A percentile compares a stretch with the other conserved stretches of the same genome.
phyloP scores from a whole-genome alignment of 257 asterid genomes.

The Fraxinus pennsylvanica region DNA sequence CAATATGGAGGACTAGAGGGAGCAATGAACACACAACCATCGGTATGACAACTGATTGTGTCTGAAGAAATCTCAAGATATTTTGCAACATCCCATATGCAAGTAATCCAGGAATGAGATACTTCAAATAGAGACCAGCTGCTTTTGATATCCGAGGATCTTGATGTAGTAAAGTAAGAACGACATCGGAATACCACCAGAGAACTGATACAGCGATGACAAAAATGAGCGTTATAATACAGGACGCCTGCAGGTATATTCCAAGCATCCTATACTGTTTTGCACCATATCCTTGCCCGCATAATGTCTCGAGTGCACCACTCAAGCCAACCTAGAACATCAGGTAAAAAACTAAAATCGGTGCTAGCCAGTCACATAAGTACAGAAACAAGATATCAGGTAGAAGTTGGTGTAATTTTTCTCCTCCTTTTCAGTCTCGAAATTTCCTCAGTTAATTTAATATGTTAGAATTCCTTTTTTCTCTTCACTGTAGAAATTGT shows the following conservation, averaged over 20 bases:
- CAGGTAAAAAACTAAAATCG: not conserved
- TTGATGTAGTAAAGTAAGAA: conserved; percentile 54
- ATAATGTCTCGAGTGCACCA: conserved; percentile 84
- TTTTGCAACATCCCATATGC: conserved; percentile 69
- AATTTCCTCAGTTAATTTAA: not conserved
- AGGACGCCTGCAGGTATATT: conserved; percentile 68
- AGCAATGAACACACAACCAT: conserved; percentile 53
- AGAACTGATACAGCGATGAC: conserved; percentile 38
- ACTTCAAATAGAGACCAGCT: conserved; percentile 61
- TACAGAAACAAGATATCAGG: not conserved
- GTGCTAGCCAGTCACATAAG: not conserved
- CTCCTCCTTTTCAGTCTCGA: not conserved
- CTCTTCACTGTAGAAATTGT: not conserved
- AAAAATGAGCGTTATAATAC: conserved; percentile 50
- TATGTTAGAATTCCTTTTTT: too few species aligned
- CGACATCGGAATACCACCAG: conserved; percentile 61
- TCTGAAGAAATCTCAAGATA: conserved; percentile 65
- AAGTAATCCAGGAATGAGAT: conserved; percentile 65
- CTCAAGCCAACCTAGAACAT: conserved; percentile 65
- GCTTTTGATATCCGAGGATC: conserved; percentile 52
- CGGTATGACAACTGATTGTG: conserved; percentile 60
- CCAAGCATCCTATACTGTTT: conserved; percentile 56
- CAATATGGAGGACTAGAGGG: conserved; percentile 54
- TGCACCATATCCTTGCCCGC: conserved; percentile 86
- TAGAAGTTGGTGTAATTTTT: not conserved